Conservation (phyloP, 352 stramenopile species). For the Phytopythium helicoides region DNA sequence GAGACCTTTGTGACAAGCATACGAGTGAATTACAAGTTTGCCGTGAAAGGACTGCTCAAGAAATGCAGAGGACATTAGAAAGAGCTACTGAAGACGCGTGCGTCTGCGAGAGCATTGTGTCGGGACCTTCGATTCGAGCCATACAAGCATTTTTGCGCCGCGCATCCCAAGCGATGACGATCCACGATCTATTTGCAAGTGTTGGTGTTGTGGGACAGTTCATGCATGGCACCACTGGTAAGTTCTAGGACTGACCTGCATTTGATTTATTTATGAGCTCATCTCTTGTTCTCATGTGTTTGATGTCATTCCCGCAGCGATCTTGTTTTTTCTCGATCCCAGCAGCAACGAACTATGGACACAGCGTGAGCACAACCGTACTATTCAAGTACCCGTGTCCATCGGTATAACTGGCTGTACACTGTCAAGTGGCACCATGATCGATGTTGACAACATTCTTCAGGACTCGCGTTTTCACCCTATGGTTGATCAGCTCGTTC, state of each 20-base stretch:
- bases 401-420: slow-evolving; percentile 56
- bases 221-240: slow-evolving; percentile 36
- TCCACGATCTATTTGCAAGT: slow-evolving; percentile 44
- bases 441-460: slow-evolving; percentile 38
- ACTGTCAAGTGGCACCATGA: slow-evolving; percentile 28
- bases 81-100: background rate
- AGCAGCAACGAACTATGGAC: slow-evolving; percentile 68
- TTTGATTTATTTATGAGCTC: too few species aligned
- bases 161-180: slow-evolving; percentile 24
- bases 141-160: slow-evolving; percentile 51
- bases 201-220: slow-evolving; percentile 41
- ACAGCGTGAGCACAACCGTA: slow-evolving; percentile 37
- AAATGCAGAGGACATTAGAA: background rate
- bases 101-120: background rate
- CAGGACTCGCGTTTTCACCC: slow-evolving; percentile 56
- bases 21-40: background rate
- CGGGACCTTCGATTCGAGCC: slow-evolving; percentile 19
- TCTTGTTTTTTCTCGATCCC: slow-evolving; percentile 64
- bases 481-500: slow-evolving; percentile 58
- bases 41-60: background rate
- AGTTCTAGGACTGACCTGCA: background rate
- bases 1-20: slow-evolving; percentile 2
- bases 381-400: slow-evolving; percentile 47
- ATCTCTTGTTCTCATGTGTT: too few species aligned
- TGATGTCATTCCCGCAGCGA: slow-evolving; percentile 13